Base-by-base conservation (phyloP, 345 rosid species). In the Lagerstroemia speciosa region DNA sequence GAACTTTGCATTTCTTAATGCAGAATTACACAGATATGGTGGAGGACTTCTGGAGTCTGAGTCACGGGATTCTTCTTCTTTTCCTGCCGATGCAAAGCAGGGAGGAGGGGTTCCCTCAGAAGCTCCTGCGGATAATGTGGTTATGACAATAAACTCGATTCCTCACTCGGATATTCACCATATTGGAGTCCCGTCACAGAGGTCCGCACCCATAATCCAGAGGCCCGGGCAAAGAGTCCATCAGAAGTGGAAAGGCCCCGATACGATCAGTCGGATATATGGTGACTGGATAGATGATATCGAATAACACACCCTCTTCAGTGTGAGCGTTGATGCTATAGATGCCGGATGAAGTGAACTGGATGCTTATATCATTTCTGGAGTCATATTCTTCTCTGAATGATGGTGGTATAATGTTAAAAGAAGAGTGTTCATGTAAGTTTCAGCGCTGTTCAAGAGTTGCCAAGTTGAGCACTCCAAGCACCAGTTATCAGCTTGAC, bases 251-350 rank as follows among this genome's bases (percentile, higher is more conserved):
- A 94, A 91, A 73, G 99, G 99, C 65, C 99, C 99, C 0, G 95
- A 86, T 40, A 94, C 85, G 82, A 91, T 89, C 75, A 94, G 96
- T 82, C 77, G 96, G 82, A 94, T 94, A 85, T 93, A 94, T 24
- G 99, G 99, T 63, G 99, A 94, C 78, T 94, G 99, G 99, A 88
- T 94, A 27, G 97, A 94, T 62, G 99, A 91, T 57, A 66, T 87
- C 16, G 97, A 91, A 79, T 91, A 76, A 83, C 78, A 50, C 27
- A 34, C 17, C 36, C n/a, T n/a, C 65, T 32, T 62, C 41, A n/a
- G n/a, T 38, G 15, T 24, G 20, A 61, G 50, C 19, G 17, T 45
- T 3, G 29, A 34, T 5, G 20, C 36, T 16, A 9, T 26, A 58
- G 63, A 11, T 24, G 32, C 20, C 33, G 20, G 16, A 11, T 29